phyloP scores from a whole-genome alignment of 108 stramenopile species.

The Seminavis robusta region DNA sequence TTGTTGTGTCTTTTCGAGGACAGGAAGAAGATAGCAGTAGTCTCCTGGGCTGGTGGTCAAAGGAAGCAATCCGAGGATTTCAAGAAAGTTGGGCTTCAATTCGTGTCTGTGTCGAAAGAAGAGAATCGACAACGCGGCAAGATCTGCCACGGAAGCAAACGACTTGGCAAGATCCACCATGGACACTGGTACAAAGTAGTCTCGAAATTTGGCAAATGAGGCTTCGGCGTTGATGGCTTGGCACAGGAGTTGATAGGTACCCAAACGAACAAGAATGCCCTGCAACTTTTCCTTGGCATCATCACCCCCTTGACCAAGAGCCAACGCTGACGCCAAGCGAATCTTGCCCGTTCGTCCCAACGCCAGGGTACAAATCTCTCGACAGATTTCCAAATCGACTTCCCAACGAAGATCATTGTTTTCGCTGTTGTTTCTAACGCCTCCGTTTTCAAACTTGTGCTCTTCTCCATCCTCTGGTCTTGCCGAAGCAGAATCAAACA shows the following conservation, averaged over 20 bases:
- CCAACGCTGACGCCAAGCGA: too few relatives aligned
- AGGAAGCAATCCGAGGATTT: too few relatives aligned
- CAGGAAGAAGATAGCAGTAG: too few relatives aligned
- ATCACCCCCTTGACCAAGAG: too few relatives aligned
- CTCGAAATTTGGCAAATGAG: not conserved
- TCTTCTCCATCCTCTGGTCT: not conserved
- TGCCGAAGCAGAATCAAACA: too few relatives aligned
- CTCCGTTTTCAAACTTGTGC: not conserved
- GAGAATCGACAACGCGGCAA: conserved; percentile 1
- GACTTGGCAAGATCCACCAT: not conserved
- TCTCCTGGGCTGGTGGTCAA: too few relatives aligned
- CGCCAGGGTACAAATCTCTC: not conserved
- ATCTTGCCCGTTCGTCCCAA: too few relatives aligned
- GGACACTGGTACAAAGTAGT: not conserved
- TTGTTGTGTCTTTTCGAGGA: too few relatives aligned
- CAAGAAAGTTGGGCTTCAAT: too few relatives aligned
- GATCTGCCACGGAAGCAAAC: not conserved
- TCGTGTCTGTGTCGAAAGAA: conserved; percentile 8
- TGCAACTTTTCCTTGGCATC: too few relatives aligned
- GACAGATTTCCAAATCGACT: not conserved
- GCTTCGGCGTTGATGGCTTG: not conserved
- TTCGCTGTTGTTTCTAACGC: not conserved
- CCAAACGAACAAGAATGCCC: too few relatives aligned
- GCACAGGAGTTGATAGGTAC: conserved; percentile 6
- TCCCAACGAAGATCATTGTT: not conserved